These are phyloP conservation scores for Wickerhamiella lipophila DNA, from an alignment of 805 yeast genomes.

Conservation along the genomic window DNA sequence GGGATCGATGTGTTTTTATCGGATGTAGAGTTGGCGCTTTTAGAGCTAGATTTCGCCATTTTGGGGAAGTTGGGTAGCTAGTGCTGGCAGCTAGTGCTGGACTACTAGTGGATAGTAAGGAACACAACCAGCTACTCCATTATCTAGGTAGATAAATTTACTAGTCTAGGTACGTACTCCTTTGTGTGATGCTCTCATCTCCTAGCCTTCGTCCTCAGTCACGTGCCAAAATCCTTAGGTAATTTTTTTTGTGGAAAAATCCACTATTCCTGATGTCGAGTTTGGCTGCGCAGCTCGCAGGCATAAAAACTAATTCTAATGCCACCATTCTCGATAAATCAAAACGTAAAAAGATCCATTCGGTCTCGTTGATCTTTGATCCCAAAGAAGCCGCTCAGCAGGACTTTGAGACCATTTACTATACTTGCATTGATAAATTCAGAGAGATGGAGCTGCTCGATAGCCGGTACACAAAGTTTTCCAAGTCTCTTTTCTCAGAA, in stretches of 20 bases:
- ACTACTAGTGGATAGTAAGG: too few species aligned
- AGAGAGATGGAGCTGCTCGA: slow-evolving; percentile 61
- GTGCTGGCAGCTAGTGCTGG: too few species aligned
- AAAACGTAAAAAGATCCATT: slow-evolving; percentile 71
- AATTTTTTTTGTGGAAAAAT: slow-evolving; percentile 13
- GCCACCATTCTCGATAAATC: slow-evolving; percentile 74
- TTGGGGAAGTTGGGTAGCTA: background rate
- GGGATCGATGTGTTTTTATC: background rate
- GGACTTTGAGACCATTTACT: slow-evolving; percentile 72
- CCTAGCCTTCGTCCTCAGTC: too few species aligned
- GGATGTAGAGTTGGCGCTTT: slow-evolving; percentile 11
- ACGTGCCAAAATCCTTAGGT: slow-evolving; percentile 5
- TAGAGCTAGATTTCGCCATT: slow-evolving; percentile 3
- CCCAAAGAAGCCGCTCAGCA: slow-evolving; percentile 85
- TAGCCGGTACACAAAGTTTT: slow-evolving; percentile 58
- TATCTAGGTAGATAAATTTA: too few species aligned
- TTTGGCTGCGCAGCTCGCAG: slow-evolving; percentile 71
- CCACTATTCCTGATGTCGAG: slow-evolving; percentile 34
- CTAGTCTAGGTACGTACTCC: too few species aligned
- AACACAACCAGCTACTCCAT: too few species aligned
- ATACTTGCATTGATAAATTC: slow-evolving; percentile 61
- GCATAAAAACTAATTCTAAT: slow-evolving; percentile 37
- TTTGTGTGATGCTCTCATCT: too few species aligned
- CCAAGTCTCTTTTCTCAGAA: slow-evolving; percentile 65
- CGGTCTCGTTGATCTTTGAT: slow-evolving; percentile 77